Conservation (phyloP, 495 filamentous ascomycete species). For the Jackrogersella minutella region DNA sequence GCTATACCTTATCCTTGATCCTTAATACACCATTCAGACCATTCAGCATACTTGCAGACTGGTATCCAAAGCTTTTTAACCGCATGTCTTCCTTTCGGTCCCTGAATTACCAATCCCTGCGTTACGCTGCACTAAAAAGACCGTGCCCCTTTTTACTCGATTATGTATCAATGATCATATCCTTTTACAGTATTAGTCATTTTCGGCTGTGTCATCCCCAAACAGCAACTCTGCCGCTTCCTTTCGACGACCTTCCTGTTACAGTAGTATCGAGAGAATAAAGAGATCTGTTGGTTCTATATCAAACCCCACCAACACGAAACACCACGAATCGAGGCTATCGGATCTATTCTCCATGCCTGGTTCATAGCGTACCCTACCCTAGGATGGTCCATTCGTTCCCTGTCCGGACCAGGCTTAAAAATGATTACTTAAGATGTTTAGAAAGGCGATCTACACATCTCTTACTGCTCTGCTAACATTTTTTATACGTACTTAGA, state of each 20-base stretch:
- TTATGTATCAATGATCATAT: not conserved
- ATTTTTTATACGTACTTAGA: not conserved
- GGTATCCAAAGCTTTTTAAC: conserved; percentile 15
- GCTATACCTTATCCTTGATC: conserved; percentile 9
- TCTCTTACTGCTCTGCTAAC: not conserved
- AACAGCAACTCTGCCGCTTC: conserved; percentile 38
- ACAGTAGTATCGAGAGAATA: conserved; percentile 10
- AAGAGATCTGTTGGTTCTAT: conserved; percentile 16
- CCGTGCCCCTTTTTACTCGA: conserved; percentile 14
- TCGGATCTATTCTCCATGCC: conserved; percentile 22
- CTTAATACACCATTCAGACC: conserved; percentile 3
- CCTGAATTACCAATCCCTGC: conserved; percentile 30
- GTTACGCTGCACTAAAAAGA: not conserved
- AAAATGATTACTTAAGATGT: conserved; percentile 7
- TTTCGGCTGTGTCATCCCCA: conserved; percentile 35
- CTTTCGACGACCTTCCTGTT: conserved; percentile 38
- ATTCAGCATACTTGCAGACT: no score
- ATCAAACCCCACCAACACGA: conserved; percentile 29
- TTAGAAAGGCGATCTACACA: conserved; percentile 8
- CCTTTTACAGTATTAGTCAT: conserved; percentile 26
- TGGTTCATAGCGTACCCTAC: not conserved
- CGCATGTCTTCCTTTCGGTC: conserved; percentile 21
- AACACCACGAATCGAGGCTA: conserved; percentile 38
- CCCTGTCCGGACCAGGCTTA: conserved; percentile 6
- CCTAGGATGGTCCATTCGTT: not conserved